Conservation (phyloP, 2,329 filamentous ascomycete genomes). For the Botrytis porri region DNA sequence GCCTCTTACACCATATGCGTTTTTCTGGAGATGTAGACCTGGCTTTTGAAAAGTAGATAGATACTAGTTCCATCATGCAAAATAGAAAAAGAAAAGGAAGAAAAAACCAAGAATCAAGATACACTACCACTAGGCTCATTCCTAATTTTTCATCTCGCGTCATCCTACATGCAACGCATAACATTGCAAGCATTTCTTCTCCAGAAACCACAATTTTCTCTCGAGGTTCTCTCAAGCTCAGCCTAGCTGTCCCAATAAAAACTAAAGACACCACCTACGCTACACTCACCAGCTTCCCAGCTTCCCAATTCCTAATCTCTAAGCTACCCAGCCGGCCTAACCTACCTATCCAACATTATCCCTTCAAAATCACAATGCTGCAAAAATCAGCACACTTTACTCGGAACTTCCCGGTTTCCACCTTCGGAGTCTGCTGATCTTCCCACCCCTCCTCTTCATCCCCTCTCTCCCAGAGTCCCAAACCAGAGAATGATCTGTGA, state of each 20-base stretch:
- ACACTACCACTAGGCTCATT: not conserved
- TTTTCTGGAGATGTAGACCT: not conserved
- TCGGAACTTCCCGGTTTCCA: not conserved
- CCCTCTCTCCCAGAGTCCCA: not conserved
- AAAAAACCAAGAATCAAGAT: not conserved
- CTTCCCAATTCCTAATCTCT: not conserved
- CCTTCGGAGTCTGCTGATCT: not conserved
- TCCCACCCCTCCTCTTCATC: not conserved
- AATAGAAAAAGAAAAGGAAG: not conserved
- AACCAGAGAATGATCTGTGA: conserved; percentile 3
- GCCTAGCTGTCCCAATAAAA: not conserved
- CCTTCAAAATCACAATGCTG: not conserved
- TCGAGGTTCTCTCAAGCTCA: not conserved
- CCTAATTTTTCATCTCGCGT: not conserved
- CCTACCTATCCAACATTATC: not conserved
- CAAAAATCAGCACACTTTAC: not conserved
- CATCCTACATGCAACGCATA: not conserved
- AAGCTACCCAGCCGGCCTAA: too few species aligned
- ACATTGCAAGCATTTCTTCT: not conserved
- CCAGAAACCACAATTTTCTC: not conserved
- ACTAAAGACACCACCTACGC: not conserved
- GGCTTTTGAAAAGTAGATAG: not conserved
- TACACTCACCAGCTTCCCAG: not conserved
- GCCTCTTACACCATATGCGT: not conserved
- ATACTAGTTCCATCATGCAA: not conserved